Percentiles rank a stretch among this genome's conserved stretches.
Conservation (phyloP, 352 stramenopile genomes). For the Phytophthora parvispora region DNA sequence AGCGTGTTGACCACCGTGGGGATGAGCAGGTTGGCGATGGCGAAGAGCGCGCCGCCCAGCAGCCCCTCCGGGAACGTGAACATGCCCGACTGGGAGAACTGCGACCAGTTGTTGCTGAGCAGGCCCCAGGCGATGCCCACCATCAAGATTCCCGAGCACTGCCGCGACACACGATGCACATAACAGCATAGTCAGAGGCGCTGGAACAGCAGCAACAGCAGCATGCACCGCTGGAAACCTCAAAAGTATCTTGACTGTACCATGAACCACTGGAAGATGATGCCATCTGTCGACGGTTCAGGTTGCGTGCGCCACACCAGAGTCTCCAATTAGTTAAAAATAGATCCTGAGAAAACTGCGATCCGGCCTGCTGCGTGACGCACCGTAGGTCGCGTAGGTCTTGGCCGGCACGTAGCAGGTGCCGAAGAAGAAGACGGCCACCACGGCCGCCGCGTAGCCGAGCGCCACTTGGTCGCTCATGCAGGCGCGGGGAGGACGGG, state of each 20-base stretch:
- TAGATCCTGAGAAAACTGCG: background rate
- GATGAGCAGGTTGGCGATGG: constrained; percentile 86
- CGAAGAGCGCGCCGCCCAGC: constrained; percentile 81
- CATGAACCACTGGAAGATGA: constrained; percentile 94
- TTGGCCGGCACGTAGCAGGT: constrained; percentile 90
- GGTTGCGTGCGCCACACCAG: constrained; percentile 22
- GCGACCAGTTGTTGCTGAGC: constrained; percentile 84
- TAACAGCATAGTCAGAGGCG: background rate
- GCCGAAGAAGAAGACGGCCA: constrained; percentile 88
- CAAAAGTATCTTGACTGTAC: constrained; percentile 30
- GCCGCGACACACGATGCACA: constrained; percentile 4
- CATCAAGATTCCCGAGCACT: constrained; percentile 90
- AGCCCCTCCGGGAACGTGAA: constrained; percentile 85
- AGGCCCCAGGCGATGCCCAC: constrained; percentile 81
- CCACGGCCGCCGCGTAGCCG: constrained; percentile 68
- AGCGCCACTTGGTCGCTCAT: constrained; percentile 52
- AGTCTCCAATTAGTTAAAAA: constrained; percentile 2
- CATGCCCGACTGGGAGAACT: constrained; percentile 78
- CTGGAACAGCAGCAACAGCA: background rate
- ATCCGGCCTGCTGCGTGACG: constrained; percentile 8
- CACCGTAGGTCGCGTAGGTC: constrained; percentile 85
- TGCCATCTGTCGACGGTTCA: constrained; percentile 63
- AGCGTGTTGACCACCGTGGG: constrained; percentile 89
- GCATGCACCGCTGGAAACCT: too few species aligned
- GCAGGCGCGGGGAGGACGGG: background rate